phyloP scores from a whole-genome alignment of 2,329 filamentous ascomycete species.

The Didymella pinodella region DNA sequence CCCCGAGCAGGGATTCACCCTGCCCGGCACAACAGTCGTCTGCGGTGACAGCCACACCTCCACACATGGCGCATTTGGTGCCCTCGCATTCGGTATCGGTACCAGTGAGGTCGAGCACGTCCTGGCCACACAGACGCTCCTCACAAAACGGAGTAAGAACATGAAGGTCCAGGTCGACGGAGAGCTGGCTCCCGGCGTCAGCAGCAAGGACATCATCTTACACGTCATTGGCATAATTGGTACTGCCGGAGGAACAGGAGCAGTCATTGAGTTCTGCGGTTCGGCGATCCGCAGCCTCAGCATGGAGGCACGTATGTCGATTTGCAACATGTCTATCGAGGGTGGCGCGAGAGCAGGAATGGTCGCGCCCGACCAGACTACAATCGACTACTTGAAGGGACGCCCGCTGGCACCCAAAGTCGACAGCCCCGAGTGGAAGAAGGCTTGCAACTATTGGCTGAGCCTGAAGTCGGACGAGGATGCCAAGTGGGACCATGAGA shows the following conservation, averaged over 20 bases:
- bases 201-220: slow-evolving; percentile 93
- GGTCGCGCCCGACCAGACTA: slow-evolving; percentile 93
- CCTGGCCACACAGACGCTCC: slow-evolving; percentile 91
- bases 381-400: slow-evolving; percentile 94
- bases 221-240: slow-evolving; percentile 93
- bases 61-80: slow-evolving; percentile 95
- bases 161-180: slow-evolving; percentile 98
- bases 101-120: slow-evolving; percentile 99
- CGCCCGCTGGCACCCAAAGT: slow-evolving; percentile 85
- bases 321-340: slow-evolving; percentile 99
- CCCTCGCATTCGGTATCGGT: slow-evolving; percentile 94
- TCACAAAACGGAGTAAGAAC: slow-evolving; percentile 96
- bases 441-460: slow-evolving; percentile 87
- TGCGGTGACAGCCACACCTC: slow-evolving; percentile 98
- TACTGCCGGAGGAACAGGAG: slow-evolving; percentile 91
- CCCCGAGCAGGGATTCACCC: slow-evolving; percentile 97
- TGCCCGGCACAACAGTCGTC: slow-evolving; percentile 94
- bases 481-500: slow-evolving; percentile 87
- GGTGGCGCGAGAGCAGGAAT: slow-evolving; percentile 94
- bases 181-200: slow-evolving; percentile 86
- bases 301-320: slow-evolving; percentile 98
- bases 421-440: slow-evolving; percentile 88
- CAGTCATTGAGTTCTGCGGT: slow-evolving; percentile 96
- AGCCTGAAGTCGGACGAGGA: slow-evolving; percentile 84
- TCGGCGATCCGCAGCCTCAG: slow-evolving; percentile 88